A percentile compares a stretch with the other conserved stretches of the same genome.
These are phyloP conservation scores for Triangularia setosa DNA, from an alignment of 2,329 filamentous ascomycete species.

Conservation along the genomic window DNA sequence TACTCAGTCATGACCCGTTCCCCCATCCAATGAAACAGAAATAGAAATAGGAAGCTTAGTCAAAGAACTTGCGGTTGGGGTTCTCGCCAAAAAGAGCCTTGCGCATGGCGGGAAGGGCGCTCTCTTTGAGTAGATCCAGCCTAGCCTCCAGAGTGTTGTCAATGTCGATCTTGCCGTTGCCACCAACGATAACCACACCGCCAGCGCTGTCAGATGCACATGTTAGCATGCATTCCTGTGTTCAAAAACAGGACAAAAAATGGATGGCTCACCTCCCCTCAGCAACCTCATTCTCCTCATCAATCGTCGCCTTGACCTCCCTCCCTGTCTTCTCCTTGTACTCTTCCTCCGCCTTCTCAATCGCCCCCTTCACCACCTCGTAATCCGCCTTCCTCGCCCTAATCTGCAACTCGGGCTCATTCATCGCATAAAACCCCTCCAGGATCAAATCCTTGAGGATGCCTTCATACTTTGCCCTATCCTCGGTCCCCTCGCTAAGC, in stretches of 20 bases:
- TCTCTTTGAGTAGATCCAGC: slow-evolving; percentile 76
- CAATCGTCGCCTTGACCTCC: slow-evolving; percentile 65
- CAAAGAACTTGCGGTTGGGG: slow-evolving; percentile 90
- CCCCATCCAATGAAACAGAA: slow-evolving; percentile 1
- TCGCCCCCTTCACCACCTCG: slow-evolving; percentile 71
- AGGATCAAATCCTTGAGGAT: slow-evolving; percentile 78
- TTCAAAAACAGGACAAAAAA: neutral
- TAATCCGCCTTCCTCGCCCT: slow-evolving; percentile 77
- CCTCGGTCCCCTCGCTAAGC: slow-evolving; percentile 61
- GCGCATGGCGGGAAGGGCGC: slow-evolving; percentile 79
- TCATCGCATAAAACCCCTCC: slow-evolving; percentile 84
- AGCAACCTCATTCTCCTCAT: slow-evolving; percentile 74
- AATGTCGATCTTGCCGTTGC: slow-evolving; percentile 91
- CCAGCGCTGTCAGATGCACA: slow-evolving; percentile 61
- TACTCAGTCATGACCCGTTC: neutral
- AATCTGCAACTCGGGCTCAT: slow-evolving; percentile 72
- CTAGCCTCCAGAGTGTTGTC: slow-evolving; percentile 97
- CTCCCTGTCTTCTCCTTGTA: slow-evolving; percentile 76
- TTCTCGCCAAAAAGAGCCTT: slow-evolving; percentile 90
- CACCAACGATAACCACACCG: slow-evolving; percentile 75
- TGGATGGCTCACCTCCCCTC: slow-evolving; percentile 70
- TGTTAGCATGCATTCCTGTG: slow-evolving; percentile 18
- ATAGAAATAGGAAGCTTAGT: slow-evolving; percentile 49
- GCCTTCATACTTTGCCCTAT: slow-evolving; percentile 69
- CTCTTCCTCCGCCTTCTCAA: slow-evolving; percentile 70